Conservation (phyloP, 2,329 filamentous ascomycete species). For the Drechslerella stenobrocha region DNA sequence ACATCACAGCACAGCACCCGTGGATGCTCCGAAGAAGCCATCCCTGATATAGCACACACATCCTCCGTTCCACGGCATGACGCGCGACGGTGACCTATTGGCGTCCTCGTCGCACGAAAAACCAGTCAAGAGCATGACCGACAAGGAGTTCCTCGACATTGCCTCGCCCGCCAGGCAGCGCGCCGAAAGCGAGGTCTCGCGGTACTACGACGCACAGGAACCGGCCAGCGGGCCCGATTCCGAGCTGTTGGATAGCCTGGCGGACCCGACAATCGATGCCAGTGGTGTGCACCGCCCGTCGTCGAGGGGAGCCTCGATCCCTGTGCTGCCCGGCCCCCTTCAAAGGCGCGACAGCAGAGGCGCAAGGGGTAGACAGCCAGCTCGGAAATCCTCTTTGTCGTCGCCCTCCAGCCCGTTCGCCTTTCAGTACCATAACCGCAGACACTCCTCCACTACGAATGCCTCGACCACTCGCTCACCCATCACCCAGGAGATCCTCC, state of each 20-base stretch:
- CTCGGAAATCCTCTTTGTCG: conserved; percentile 29
- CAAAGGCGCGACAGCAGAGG: conserved; percentile 40
- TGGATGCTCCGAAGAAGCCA: too few species aligned
- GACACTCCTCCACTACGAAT: conserved; percentile 17
- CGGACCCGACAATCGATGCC: conserved; percentile 31
- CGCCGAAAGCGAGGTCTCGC: conserved; percentile 45
- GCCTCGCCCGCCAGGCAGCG: conserved; percentile 39
- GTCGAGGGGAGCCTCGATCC: conserved; percentile 7
- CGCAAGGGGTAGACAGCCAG: conserved; percentile 22
- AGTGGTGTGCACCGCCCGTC: neutral
- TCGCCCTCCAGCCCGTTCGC: conserved; percentile 25
- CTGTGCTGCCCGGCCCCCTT: conserved; percentile 11
- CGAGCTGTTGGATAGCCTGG: conserved; percentile 19
- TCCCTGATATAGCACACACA: too few species aligned
- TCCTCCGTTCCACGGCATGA: neutral
- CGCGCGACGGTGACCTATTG: conserved; percentile 15
- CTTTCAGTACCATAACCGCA: conserved; percentile 38
- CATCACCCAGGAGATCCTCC: conserved; percentile 22
- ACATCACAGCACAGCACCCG: neutral
- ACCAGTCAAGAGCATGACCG: conserved; percentile 13
- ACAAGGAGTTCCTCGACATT: conserved; percentile 37
- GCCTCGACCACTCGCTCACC: conserved; percentile 16
- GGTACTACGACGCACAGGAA: conserved; percentile 48
- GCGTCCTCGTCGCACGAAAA: conserved; percentile 23
- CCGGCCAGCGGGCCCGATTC: conserved; percentile 14